A percentile compares a stretch with the other conserved stretches of the same genome.
phyloP scores from a whole-genome alignment of 169 alveolate genomes.

The Plasmodium inui region DNA sequence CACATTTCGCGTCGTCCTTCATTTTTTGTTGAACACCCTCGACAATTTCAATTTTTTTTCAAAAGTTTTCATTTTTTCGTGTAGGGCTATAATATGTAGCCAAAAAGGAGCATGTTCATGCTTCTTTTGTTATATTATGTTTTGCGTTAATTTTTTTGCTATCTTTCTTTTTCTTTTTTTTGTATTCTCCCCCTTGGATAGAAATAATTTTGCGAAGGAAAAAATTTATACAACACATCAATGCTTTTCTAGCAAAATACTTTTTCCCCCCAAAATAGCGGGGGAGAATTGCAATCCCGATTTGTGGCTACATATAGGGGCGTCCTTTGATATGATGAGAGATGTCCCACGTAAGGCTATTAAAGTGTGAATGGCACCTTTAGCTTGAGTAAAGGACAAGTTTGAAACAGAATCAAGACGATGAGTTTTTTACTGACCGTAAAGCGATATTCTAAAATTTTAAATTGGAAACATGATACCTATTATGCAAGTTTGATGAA shows the following conservation, averaged over 20 bases:
- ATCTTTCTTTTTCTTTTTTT: constrained; percentile 1
- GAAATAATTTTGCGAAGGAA: constrained; percentile 6
- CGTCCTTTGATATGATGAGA: constrained; percentile 15
- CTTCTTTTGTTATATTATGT: not conserved
- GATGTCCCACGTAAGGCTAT: not conserved
- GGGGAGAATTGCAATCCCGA: constrained; percentile 8
- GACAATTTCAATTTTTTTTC: constrained; percentile 19
- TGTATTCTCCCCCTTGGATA: constrained; percentile 2
- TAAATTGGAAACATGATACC: constrained; percentile 76
- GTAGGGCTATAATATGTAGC: not conserved
- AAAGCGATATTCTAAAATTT: constrained; percentile 68
- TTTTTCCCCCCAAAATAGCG: not conserved
- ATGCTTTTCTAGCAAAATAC: constrained; percentile 11
- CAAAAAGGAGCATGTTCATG: not conserved
- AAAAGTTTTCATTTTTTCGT: not conserved
- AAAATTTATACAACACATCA: constrained; percentile 2
- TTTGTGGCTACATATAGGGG: not conserved
- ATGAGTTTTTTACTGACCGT: constrained; percentile 47
- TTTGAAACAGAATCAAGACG: constrained; percentile 19
- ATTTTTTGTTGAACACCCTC: constrained; percentile 9
- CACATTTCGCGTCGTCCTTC: not conserved
- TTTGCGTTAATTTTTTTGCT: not conserved
- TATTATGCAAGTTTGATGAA: constrained; percentile 76
- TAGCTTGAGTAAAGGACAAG: constrained; percentile 7
- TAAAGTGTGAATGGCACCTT: not conserved